Base-by-base conservation (phyloP, 129 eudicot species). In the Kitagawia praeruptora region DNA sequence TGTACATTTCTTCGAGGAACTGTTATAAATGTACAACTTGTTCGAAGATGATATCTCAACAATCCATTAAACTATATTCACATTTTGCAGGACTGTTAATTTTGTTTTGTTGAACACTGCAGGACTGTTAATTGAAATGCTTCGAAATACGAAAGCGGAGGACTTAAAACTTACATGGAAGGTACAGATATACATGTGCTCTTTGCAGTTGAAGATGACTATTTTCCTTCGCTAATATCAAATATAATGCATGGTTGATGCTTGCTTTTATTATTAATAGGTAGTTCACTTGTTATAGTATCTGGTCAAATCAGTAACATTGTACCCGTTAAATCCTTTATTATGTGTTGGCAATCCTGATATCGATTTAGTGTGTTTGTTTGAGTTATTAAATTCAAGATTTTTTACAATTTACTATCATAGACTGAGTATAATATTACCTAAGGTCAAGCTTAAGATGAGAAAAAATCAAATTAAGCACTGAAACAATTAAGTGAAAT, bases 111-210 rank as follows among this genome's bases (percentile, higher is more conserved):
- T n/a, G n/a, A n/a, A n/a, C n/a, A n/a, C n/a, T 87, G 79, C 90
- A 95, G 97, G 98, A 56, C 85, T 95, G 74, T 82, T 95, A 81
- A 77, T 86, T 84, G 97, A 95, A 90, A 95, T 95, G 98, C 88
- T 95, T 80, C 88, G 96, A 80, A 83, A 96, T 14, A 86, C 96
- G 54, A 95, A 86, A 87, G 81, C 86, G 58, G 88, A 87, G n/a
- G 97, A 95, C 80, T 88, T 90, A 78, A 90, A 88, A 83, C 90
- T 92, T 38, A 85, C 86, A 75, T 95, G 98, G 98, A 95, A 92
- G 98, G 98, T 95, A 92, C 41, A 23, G 79, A 73, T 79, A 66
- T 75, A 64, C 40, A 40, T 19, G 8, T 58, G 8, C 34, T 58
- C 67, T 13, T 66, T 66, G 23, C 5, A 66, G 23, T 66, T 12